phyloP scores from a whole-genome alignment of 78 protist species.

The Dictyostelium firmibasis region DNA sequence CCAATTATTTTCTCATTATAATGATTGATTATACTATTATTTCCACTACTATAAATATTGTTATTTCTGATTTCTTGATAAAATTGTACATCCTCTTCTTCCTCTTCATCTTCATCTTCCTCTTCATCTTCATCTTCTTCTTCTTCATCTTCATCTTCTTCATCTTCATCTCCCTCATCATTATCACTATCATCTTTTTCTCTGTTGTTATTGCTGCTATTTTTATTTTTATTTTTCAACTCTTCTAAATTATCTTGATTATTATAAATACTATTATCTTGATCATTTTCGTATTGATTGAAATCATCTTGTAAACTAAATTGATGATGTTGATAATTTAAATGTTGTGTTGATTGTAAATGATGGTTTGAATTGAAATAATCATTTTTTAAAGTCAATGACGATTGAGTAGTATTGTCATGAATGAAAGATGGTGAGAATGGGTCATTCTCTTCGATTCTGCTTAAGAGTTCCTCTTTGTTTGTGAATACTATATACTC shows the following conservation, averaged over 20 bases:
- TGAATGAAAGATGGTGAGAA: background rate
- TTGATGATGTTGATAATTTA: background rate
- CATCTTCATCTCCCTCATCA: background rate
- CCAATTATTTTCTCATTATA: background rate
- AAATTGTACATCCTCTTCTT: background rate
- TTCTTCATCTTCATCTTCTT: background rate
- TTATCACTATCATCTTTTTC: background rate
- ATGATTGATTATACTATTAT: background rate
- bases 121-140: background rate
- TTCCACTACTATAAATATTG: background rate
- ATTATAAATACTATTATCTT: background rate
- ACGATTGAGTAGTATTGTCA: background rate
- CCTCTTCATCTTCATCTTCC: background rate
- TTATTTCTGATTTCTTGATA: background rate
- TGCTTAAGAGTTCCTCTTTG: constrained; percentile 10
- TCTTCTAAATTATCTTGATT: background rate
- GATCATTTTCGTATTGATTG: background rate
- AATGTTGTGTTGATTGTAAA: background rate
- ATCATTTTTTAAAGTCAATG: background rate
- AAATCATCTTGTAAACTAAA: background rate
- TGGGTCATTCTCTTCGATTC: constrained; percentile 79
- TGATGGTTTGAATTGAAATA: background rate
- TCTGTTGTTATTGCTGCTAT: too few species aligned
- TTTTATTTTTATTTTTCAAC: too few species aligned
- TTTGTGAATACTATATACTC: constrained; percentile 69